Conservation (phyloP, 2,329 filamentous ascomycete species). For the Parascedosporium putredinis region DNA sequence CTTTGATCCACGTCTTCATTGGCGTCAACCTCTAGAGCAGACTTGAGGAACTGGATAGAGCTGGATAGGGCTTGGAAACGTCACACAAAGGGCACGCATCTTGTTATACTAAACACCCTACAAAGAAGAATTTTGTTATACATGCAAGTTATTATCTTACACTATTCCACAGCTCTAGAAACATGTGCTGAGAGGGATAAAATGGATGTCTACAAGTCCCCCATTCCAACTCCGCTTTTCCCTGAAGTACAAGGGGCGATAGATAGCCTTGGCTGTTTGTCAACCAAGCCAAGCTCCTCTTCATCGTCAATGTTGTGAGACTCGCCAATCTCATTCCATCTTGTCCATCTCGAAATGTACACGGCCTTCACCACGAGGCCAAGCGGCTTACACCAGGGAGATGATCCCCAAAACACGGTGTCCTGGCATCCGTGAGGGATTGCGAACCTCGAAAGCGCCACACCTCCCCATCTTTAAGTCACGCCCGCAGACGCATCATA, state of each 20-base stretch:
- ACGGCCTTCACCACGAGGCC: neutral
- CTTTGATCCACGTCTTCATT: too few species aligned
- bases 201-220: neutral
- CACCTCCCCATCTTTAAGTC: neutral
- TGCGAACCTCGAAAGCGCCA: neutral
- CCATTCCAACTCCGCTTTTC: neutral
- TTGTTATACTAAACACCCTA: too few species aligned
- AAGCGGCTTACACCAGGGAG: neutral
- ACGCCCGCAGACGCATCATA: neutral
- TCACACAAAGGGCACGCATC: too few species aligned
- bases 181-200: slow-evolving; percentile 2
- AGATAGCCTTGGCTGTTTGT: neutral
- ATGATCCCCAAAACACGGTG: neutral
- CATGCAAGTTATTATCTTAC: slow-evolving; percentile 2
- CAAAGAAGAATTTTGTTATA: too few species aligned
- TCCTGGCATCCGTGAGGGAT: neutral
- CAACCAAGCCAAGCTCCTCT: neutral
- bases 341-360: neutral
- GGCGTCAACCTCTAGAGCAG: too few species aligned
- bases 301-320: neutral
- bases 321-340: neutral
- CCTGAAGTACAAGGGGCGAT: neutral
- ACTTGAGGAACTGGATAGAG: too few species aligned
- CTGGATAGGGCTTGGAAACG: too few species aligned
- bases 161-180: neutral